Evolutionary conservation across 2,329 filamentous ascomycete genomes (phyloP), one percentile per base, ranked within the genome.

Genomic region (Domatiomyces globalis): DNA sequence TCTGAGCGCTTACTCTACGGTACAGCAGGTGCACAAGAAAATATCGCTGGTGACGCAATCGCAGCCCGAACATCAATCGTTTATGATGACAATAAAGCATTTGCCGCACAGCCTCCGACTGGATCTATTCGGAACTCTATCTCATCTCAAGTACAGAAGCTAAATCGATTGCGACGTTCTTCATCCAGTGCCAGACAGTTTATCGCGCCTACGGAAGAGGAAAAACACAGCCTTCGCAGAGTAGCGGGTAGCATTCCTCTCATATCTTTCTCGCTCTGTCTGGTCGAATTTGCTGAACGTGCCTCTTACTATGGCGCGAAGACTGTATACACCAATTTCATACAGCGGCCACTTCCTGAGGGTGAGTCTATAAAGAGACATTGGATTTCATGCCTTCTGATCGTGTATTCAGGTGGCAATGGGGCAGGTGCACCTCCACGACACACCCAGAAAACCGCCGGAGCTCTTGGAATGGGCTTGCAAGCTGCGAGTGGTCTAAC

Each of bases 301-400:
- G 86, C 85, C 68, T 83, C 80, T 12, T 88, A 86, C 76, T 87
- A 87, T 62, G 84, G 84, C 50, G 81, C 80, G 2, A 76, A 78
- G 43, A 75, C 81, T 22, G 71, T 85, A 20, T 85, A 81, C 76
- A 72, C 57, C 62, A 83, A 83, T 67, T 83, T 79, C 61, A 74
- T 83, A 60, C 74, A 77, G 58, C 70, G 73, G 48, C 67, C 70
- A 19, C 66, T 82, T 33, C 79, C 79, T 1, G 47, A 54, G 0
- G 73, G 71, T n/a, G 80, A 77, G 44, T 4, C 15, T 1, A 39
- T 39, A 3, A 2, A 4, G 2, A 2, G 12, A 39, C 5, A 2
- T 4, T 15, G 33, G 4, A 10, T 1, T 5, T 15, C 33, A 39
- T 39, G 15, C 12, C 10, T 39, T 39, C 33, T 39, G 33, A 39